A percentile compares a stretch with the other conserved stretches of the same genome.
These are phyloP conservation scores for Ogataea parapolymorpha DNA, from an alignment of 805 yeast genomes.

Conservation along the genomic window DNA sequence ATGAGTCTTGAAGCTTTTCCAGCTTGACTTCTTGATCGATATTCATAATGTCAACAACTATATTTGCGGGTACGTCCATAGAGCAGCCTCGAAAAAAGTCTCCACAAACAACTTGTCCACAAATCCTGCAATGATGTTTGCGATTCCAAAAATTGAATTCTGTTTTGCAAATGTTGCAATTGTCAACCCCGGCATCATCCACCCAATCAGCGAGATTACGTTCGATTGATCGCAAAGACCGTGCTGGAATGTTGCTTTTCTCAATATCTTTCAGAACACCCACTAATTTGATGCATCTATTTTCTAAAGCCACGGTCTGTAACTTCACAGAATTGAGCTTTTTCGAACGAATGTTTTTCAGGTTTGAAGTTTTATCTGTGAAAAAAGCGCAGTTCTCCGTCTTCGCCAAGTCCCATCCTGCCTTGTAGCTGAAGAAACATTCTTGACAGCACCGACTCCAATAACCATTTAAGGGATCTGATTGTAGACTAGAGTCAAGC, in stretches of 20 bases:
- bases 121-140: conserved; percentile 88
- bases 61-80: conserved; percentile 55
- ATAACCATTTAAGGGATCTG: conserved; percentile 48
- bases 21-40: conserved; percentile 11
- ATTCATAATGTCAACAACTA: conserved; percentile 38
- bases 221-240: conserved; percentile 37
- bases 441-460: conserved; percentile 68
- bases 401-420: conserved; percentile 11
- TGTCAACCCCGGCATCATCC: conserved; percentile 41
- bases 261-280: conserved; percentile 13
- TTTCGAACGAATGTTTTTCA: conserved; percentile 38
- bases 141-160: conserved; percentile 55
- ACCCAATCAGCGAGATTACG: conserved; percentile 63
- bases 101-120: conserved; percentile 83
- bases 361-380: conserved; percentile 46
- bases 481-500: conserved; percentile 45
- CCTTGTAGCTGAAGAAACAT: conserved; percentile 49
- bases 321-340: conserved; percentile 49
- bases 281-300: conserved; percentile 49
- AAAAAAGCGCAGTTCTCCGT: conserved; percentile 6
- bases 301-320: conserved; percentile 55
- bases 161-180: conserved; percentile 63
- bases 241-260: conserved; percentile 6
- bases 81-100: conserved; percentile 64
- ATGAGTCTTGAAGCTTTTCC: conserved; percentile 11